Evolutionary conservation across 345 rosid species (phyloP).

Genomic region (Pistacia vera): DNA sequence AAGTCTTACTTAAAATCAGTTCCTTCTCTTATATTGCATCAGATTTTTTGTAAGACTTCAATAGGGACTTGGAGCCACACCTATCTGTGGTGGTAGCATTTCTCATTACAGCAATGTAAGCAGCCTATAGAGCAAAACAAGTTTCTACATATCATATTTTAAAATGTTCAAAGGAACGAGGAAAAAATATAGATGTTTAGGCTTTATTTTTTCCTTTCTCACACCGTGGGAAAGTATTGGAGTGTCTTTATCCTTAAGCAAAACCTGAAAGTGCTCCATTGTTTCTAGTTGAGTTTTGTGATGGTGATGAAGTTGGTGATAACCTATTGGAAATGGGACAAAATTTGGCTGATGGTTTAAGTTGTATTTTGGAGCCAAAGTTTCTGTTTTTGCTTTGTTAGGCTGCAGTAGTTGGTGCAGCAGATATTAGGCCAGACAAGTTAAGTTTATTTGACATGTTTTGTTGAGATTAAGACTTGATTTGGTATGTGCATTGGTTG

Average conservation of each 20-base stretch:
- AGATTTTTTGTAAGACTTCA: conserved; percentile 44
- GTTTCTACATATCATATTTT: background rate
- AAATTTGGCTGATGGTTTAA: too few relatives aligned
- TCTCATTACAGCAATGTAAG: conserved; percentile 44
- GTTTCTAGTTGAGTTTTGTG: conserved; percentile 31
- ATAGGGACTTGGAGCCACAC: conserved; percentile 34
- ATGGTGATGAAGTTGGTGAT: background rate
- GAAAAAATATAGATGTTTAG: background rate
- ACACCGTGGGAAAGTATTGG: conserved; percentile 35
- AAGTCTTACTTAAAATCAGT: conserved; percentile 33
- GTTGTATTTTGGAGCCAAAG: too few relatives aligned
- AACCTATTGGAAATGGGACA: too few relatives aligned
- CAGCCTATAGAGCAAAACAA: conserved; percentile 30
- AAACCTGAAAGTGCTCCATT: conserved; percentile 28
- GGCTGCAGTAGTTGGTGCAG: too few relatives aligned
- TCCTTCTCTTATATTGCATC: conserved; percentile 49
- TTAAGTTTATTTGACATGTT: too few relatives aligned
- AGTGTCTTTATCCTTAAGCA: conserved; percentile 29
- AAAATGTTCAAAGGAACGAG: background rate
- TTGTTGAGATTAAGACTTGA: too few relatives aligned
- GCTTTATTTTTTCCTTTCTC: conserved; percentile 28
- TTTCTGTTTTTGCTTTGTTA: too few relatives aligned
- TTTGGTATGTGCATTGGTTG: too few relatives aligned
- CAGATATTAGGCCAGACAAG: too few relatives aligned
- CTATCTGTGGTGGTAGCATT: conserved; percentile 29